Evolutionary conservation across 306 rosid genomes (phyloP).

Genomic region (Pyrus communis): DNA sequence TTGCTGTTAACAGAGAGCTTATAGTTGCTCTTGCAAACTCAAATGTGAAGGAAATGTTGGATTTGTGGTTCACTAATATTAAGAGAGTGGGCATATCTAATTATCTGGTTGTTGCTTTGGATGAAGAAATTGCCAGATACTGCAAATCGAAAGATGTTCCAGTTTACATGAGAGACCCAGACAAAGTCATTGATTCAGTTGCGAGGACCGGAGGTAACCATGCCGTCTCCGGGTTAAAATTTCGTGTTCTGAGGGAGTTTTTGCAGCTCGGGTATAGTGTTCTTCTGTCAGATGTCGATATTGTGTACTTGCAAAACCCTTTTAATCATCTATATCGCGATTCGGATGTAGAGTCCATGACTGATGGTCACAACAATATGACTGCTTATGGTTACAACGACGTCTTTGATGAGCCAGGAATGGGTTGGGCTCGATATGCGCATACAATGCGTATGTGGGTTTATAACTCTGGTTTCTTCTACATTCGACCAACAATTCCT

Average conservation of each 20-base stretch:
- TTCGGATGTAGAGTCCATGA: constrained; percentile 90
- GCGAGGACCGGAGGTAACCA: constrained; percentile 68
- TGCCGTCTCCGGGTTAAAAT: constrained; percentile 74
- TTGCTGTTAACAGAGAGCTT: constrained; percentile 59
- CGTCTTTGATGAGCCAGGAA: constrained; percentile 68
- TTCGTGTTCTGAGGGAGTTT: constrained; percentile 80
- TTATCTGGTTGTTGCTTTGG: constrained; percentile 83
- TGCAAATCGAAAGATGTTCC: constrained; percentile 65
- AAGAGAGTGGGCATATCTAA: constrained; percentile 67
- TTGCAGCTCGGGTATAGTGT: constrained; percentile 82
- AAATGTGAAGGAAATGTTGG: constrained; percentile 80
- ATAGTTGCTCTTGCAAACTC: constrained; percentile 84
- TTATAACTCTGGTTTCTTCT: constrained; percentile 90
- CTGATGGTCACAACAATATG: constrained; percentile 74
- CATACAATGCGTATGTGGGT: constrained; percentile 97
- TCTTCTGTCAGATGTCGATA: constrained; percentile 89
- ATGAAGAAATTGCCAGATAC: constrained; percentile 43
- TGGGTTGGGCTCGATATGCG: constrained; percentile 94
- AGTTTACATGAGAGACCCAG: constrained; percentile 69
- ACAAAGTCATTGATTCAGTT: constrained; percentile 50
- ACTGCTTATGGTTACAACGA: constrained; percentile 78
- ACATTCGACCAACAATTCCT: constrained; percentile 79
- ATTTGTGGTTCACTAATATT: constrained; percentile 71
- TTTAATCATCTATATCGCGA: constrained; percentile 63
- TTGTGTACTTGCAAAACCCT: constrained; percentile 87